A percentile compares a stretch with the other conserved stretches of the same genome.
phyloP scores from a whole-genome alignment of 2,329 filamentous ascomycete species.

The Calonectria multiphialidica region DNA sequence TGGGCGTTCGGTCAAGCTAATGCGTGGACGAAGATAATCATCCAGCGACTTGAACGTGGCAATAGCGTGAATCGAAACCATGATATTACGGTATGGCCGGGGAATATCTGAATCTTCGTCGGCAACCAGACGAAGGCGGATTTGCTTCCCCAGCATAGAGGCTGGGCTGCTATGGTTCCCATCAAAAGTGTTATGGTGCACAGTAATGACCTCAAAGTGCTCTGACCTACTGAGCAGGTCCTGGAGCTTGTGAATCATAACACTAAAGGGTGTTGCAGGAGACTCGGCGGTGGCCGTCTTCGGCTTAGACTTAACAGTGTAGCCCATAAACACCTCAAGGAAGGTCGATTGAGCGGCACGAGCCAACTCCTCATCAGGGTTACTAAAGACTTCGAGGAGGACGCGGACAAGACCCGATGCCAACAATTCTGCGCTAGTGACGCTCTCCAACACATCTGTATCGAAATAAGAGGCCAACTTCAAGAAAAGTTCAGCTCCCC shows the following conservation, averaged over 20 bases:
- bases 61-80: slow-evolving; percentile 98
- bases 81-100: slow-evolving; percentile 88
- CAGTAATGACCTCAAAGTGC: slow-evolving; percentile 97
- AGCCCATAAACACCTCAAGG: slow-evolving; percentile 91
- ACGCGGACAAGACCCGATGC: slow-evolving; percentile 90
- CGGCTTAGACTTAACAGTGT: slow-evolving; percentile 73
- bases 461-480: slow-evolving; percentile 88
- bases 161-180: slow-evolving; percentile 90
- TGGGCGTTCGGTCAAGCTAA: slow-evolving; percentile 80
- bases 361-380: slow-evolving; percentile 71
- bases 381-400: slow-evolving; percentile 85
- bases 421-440: slow-evolving; percentile 94
- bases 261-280: slow-evolving; percentile 86
- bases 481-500: slow-evolving; percentile 77
- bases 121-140: slow-evolving; percentile 88
- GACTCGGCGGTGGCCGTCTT: slow-evolving; percentile 76
- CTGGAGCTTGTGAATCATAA: slow-evolving; percentile 93
- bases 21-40: slow-evolving; percentile 93
- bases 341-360: slow-evolving; percentile 84
- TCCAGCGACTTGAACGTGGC: slow-evolving; percentile 97
- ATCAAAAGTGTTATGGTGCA: slow-evolving; percentile 92
- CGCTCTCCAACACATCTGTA: slow-evolving; percentile 88
- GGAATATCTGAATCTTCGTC: slow-evolving; percentile 94
- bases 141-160: slow-evolving; percentile 96
- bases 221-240: slow-evolving; percentile 96